Evolutionary conservation across 306 rosid genomes (phyloP), one percentile per base, ranked within the genome.

Genomic region (Trifolium repens): DNA sequence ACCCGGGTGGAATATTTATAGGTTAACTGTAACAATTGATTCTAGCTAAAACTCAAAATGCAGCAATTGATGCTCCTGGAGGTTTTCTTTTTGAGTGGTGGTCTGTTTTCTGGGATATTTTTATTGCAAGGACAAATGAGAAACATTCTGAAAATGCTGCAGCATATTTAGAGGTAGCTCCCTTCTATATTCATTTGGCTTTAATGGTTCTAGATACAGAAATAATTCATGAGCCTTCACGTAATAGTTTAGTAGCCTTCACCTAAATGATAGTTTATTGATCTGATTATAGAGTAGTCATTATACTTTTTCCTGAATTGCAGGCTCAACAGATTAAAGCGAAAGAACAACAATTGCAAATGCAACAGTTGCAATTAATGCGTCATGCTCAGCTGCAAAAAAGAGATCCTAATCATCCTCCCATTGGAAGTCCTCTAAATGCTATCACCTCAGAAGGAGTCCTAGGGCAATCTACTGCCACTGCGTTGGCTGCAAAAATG

Each of bases 41-140:
- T 70, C 17, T 80, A 65, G 59, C 53, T 72, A n/a, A 57, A 59
- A 50, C 26, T 71, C 66, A 40, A 79, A 77, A 53, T 84, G 89
- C 96, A 94, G 97, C 98, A 72, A 94, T 91, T 85, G 98, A 94
- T 91, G 98, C 97, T 67, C 98, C 97, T 60, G 96, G 97, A 34
- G 98, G 98, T 43, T 94, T 91, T 78, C 96, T 94, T 71, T 94
- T 87, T 30, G 97, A 94, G 86, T 94, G 97, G 98, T 94, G 98
- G 98, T 94, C 96, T 85, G 98, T 94, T 73, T 91, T 91, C 74
- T 94, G 97, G 97, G 97, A 94, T 80, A 91, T 91, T 79, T 91
- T 94, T 70, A 94, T 91, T 67, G 91, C 97, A 0, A 88, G 97
- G 82, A 88, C 98, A 17, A 94, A 94, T 17, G 97, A 94, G 69